Evolutionary conservation across 495 filamentous ascomycete genomes (phyloP).

Genomic region (Penicillium steckii): DNA sequence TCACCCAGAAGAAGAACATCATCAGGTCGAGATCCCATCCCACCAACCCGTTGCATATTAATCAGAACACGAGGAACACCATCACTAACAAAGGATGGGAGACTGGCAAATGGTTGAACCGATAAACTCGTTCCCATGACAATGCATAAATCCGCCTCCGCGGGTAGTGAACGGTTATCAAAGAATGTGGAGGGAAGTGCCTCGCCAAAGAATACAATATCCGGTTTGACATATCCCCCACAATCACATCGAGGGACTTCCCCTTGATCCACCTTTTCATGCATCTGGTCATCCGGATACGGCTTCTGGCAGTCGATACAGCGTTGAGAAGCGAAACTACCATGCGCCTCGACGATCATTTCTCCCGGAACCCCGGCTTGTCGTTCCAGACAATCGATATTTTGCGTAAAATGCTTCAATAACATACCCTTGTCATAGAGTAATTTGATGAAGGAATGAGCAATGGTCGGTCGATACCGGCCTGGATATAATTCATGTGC

Average conservation of each 20-base stretch:
- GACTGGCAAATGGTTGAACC: constrained; percentile 85
- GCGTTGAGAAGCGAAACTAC: constrained; percentile 83
- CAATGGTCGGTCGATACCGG: constrained; percentile 81
- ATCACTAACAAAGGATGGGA: constrained; percentile 63
- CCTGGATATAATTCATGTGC: constrained; percentile 91
- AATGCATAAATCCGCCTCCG: constrained; percentile 74
- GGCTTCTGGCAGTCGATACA: constrained; percentile 82
- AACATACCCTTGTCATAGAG: constrained; percentile 76
- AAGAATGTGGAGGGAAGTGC: constrained; percentile 71
- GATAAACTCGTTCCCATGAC: constrained; percentile 89
- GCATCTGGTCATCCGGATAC: constrained; percentile 74
- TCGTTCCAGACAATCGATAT: constrained; percentile 93
- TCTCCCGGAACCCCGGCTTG: constrained; percentile 79
- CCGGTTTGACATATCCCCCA: constrained; percentile 85
- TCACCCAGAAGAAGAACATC: constrained; percentile 74
- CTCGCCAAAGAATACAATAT: constrained; percentile 98
- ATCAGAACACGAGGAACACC: constrained; percentile 75
- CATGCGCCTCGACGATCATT: constrained; percentile 89
- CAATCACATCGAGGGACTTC: constrained; percentile 74
- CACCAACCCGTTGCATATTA: constrained; percentile 83
- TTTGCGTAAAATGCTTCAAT: constrained; percentile 90
- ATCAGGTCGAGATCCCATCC: constrained; percentile 69
- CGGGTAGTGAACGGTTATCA: constrained; percentile 51
- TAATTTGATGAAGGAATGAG: constrained; percentile 74
- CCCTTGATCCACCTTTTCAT: constrained; percentile 56